Percentiles rank a stretch among this genome's conserved stretches.
Evolutionary conservation across 2,329 filamentous ascomycete genomes (phyloP).

Genomic region (Coleophoma eucalyptorum): DNA sequence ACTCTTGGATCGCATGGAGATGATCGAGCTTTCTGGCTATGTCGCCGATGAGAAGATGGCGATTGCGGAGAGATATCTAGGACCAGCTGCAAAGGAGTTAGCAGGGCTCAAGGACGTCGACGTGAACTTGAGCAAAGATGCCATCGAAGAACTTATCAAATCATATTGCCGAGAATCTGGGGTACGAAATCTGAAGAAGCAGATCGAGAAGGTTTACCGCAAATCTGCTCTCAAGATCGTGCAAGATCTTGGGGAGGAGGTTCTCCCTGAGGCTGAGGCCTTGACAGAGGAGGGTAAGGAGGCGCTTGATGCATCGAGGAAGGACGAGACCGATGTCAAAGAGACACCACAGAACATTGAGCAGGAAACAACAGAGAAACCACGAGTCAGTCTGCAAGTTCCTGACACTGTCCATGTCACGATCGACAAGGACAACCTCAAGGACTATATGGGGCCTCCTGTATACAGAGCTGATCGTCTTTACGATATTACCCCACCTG

Average conservation of each 20-base stretch:
- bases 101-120: conserved; percentile 88
- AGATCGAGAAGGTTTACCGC: conserved; percentile 98
- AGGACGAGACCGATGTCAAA: conserved; percentile 59
- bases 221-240: conserved; percentile 98
- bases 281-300: conserved; percentile 83
- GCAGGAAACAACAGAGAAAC: conserved; percentile 58
- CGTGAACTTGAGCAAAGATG: conserved; percentile 79
- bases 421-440: conserved; percentile 85
- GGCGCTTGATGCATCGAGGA: conserved; percentile 66
- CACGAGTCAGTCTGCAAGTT: conserved; percentile 74
- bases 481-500: conserved; percentile 89
- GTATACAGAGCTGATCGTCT: conserved; percentile 94
- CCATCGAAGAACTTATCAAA: conserved; percentile 96
- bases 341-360: conserved; percentile 52
- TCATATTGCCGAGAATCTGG: conserved; percentile 97
- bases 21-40: conserved; percentile 94
- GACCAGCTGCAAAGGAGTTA: conserved; percentile 89
- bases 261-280: conserved; percentile 73
- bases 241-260: conserved; percentile 85
- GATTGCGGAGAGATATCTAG: conserved; percentile 89
- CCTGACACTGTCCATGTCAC: conserved; percentile 82
- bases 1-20: conserved; percentile 93
- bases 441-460: conserved; percentile 94
- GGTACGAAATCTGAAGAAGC: conserved; percentile 97
- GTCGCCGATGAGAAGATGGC: conserved; percentile 99